A percentile compares a stretch with the other conserved stretches of the same genome.
phyloP scores from a whole-genome alignment of 371 early-diverging fungal species.

The Rhizopus stolonifer region DNA sequence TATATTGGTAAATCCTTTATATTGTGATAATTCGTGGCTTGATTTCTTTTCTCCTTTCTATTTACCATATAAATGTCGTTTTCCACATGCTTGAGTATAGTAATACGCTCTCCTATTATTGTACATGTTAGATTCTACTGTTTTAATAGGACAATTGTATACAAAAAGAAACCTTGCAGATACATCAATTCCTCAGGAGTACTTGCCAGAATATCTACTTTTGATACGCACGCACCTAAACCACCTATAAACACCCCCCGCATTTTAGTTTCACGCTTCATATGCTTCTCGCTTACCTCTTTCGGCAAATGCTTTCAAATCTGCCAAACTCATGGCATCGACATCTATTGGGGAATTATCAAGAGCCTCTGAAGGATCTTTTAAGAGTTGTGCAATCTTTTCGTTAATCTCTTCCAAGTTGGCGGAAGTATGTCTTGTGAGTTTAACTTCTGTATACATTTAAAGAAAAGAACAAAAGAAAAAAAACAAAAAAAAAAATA shows the following conservation, averaged over 20 bases:
- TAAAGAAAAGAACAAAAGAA: neutral
- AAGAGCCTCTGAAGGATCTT: slow-evolving; percentile 35
- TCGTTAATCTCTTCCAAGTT: slow-evolving; percentile 40
- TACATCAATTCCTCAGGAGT: slow-evolving; percentile 58
- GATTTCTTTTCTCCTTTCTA: too few species aligned
- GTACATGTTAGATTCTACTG: neutral
- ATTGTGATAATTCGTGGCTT: too few species aligned
- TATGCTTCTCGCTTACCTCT: too few species aligned
- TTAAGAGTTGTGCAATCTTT: slow-evolving; percentile 32
- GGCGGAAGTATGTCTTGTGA: slow-evolving; percentile 40
- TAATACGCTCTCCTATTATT: slow-evolving; percentile 44
- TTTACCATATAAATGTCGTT: slow-evolving; percentile 46
- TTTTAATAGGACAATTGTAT: neutral
- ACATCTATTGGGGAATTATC: slow-evolving; percentile 32
- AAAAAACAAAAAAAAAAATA: neutral
- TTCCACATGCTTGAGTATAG: slow-evolving; percentile 44
- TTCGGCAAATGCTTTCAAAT: slow-evolving; percentile 46
- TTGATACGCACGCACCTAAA: slow-evolving; percentile 51
- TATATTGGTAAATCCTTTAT: neutral
- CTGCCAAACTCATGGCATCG: slow-evolving; percentile 30
- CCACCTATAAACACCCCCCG: slow-evolving; percentile 34
- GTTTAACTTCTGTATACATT: slow-evolving; percentile 36
- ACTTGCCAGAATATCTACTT: slow-evolving; percentile 50
- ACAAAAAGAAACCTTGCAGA: slow-evolving; percentile 48
- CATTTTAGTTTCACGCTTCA: too few species aligned